These are phyloP conservation scores for Sphagnum contortum DNA, from an alignment of 225 moss, liverwort and hornwort species.

Conservation along the genomic window DNA sequence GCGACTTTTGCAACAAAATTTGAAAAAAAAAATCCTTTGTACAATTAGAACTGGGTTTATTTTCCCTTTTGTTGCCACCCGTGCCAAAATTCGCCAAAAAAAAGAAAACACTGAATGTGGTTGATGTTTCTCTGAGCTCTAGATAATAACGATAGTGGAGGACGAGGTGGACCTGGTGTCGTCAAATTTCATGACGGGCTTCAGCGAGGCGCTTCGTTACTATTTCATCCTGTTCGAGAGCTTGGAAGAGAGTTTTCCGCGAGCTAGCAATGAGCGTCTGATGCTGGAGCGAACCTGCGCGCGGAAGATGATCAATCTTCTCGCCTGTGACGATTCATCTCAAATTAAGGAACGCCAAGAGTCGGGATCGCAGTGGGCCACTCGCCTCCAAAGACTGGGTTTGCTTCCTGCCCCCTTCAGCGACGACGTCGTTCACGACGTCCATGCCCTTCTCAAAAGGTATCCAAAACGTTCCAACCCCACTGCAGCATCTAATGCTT, in stretches of 20 bases:
- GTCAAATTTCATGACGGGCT: constrained; percentile 32
- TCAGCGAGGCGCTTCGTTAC: constrained; percentile 55
- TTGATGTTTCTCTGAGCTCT: constrained; percentile 1
- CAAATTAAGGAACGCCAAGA: constrained; percentile 37
- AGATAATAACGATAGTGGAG: constrained; percentile 53
- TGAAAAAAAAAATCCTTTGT: no score
- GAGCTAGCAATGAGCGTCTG: constrained; percentile 61
- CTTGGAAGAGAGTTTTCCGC: constrained; percentile 48
- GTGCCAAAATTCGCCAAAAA: background rate
- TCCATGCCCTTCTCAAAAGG: constrained; percentile 73
- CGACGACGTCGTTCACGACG: constrained; percentile 77
- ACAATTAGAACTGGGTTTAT: no score
- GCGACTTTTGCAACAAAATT: background rate
- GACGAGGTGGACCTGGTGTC: constrained; percentile 58
- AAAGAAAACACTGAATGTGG: no score
- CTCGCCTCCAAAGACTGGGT: constrained; percentile 33
- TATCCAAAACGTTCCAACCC: no score
- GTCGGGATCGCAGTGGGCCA: constrained; percentile 58
- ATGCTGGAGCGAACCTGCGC: constrained; percentile 63
- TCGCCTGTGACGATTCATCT: constrained; percentile 48
- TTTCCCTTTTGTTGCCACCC: background rate
- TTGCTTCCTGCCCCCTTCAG: constrained; percentile 43
- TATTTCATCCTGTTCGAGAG: constrained; percentile 64
- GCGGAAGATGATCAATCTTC: constrained; percentile 44
- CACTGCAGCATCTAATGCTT: no score